Evolutionary conservation across 192 early-diverging fungal species (phyloP), one percentile per base, ranked within the genome.

Genomic region (Allomyces javanicus): DNA sequence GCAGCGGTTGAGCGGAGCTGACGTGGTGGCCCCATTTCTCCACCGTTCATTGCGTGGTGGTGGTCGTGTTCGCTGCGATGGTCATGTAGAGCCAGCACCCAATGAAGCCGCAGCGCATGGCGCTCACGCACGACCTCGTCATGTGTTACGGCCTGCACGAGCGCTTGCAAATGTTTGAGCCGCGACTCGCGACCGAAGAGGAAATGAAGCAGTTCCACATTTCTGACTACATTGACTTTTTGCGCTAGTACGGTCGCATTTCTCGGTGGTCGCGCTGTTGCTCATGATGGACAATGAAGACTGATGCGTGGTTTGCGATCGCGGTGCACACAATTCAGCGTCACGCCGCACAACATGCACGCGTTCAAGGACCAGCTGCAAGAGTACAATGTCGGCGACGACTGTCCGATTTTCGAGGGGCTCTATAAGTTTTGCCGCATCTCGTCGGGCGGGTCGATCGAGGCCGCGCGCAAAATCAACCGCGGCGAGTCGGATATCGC

Each of bases 351-450:
- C 25, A 89, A 85, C 22, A 11, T 21, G 80, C 68, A 71, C 65
- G 62, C 50, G 21, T 79, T 82, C 67, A 72, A 74, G 65, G 76
- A 80, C 22, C 69, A 81, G 40, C 86, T 87, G 62, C 72, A 78
- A n/a, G 77, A 81, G 44, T 89, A 90, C 73, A 98, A 98, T 69
- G 87, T 99, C 23, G 90, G 92, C 12, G 96, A 99, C 65, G 96
- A 99, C 76, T 97, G 94, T 68, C 96, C 96, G 9, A 89, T 96
- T 11, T 99, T 96, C 77, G 90, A 91, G 63, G 96, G 94, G 5
- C 82, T 97, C 74, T 99, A 88, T 77, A 93, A 99, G 62, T 99
- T 96, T 67, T 93, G 91, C 70, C 76, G 84, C 19, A 85, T 92
- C 14, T 93, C 93, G 68, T 84, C 96, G 17, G 96, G 96, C 43